Evolutionary conservation across 1,139 yeast genomes (phyloP).

Genomic region (Kluyveromyces sp.): DNA sequence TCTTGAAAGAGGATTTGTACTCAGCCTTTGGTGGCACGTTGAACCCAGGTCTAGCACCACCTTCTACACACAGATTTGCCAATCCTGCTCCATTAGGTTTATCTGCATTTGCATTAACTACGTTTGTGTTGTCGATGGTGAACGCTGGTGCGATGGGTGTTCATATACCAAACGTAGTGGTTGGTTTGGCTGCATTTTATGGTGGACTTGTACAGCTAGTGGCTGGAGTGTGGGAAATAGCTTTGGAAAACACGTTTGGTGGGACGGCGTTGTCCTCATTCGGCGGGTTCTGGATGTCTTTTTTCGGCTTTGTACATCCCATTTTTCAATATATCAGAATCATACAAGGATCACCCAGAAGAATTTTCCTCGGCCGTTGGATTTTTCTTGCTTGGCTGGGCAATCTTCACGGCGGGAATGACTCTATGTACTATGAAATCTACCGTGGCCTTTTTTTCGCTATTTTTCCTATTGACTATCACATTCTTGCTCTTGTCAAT

Average conservation of each 20-base stretch:
- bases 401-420: conserved; percentile 56
- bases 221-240: conserved; percentile 58
- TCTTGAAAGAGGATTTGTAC: conserved; percentile 47
- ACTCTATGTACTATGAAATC: conserved; percentile 57
- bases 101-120: conserved; percentile 59
- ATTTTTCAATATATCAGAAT: conserved; percentile 51
- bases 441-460: conserved; percentile 55
- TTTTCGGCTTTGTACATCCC: conserved; percentile 53
- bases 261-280: conserved; percentile 61
- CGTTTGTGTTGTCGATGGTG: conserved; percentile 53
- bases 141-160: conserved; percentile 46
- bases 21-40: conserved; percentile 56
- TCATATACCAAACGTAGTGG: conserved; percentile 43
- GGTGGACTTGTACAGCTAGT: conserved; percentile 72
- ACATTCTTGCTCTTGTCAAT: conserved; percentile 61
- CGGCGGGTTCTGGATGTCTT: conserved; percentile 70
- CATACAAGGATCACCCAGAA: conserved; percentile 34
- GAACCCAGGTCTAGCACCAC: conserved; percentile 52
- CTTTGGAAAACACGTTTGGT: conserved; percentile 67
- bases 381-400: conserved; percentile 58
- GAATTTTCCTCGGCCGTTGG: conserved; percentile 46
- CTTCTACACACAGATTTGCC: conserved; percentile 35
- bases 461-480: conserved; percentile 52
- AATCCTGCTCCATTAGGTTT: conserved; percentile 69
- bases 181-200: conserved; percentile 75